Conservation (phyloP, 148 eudicot species). For the Linanthus parryae region DNA sequence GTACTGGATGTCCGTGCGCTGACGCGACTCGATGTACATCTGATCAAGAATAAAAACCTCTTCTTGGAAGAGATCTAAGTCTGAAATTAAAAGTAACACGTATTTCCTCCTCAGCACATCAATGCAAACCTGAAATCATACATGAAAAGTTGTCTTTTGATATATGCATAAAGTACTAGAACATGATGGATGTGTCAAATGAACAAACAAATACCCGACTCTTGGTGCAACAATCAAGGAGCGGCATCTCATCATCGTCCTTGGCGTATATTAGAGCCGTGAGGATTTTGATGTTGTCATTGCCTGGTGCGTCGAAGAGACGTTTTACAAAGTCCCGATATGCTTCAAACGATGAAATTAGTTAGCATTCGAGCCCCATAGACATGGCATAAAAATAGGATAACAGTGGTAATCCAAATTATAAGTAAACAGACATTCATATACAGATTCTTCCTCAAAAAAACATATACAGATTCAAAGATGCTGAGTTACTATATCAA, state of each 20-base stretch:
- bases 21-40: conserved; percentile 40
- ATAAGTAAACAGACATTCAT: too few relatives aligned
- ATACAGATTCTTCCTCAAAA: too few relatives aligned
- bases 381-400: too few relatives aligned
- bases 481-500: conserved; percentile 30
- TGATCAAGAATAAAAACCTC: conserved; percentile 47
- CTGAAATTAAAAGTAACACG: conserved; percentile 70
- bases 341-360: conserved; percentile 20
- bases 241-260: conserved; percentile 70
- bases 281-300: conserved; percentile 63
- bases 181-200: conserved; percentile 8
- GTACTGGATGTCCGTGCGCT: conserved; percentile 37
- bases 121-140: conserved; percentile 61
- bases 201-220: conserved; percentile 30
- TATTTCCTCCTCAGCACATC: conserved; percentile 72
- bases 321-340: conserved; percentile 25
- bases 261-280: conserved; percentile 48
- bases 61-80: conserved; percentile 49
- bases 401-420: too few relatives aligned
- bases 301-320: conserved; percentile 52
- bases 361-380: too few relatives aligned
- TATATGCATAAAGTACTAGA: too few relatives aligned
- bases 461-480: conserved; percentile 13
- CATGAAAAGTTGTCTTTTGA: too few relatives aligned
- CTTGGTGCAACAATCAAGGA: conserved; percentile 37